Evolutionary conservation across 1,284 basidiomycete species (phyloP).

Genomic region (Agaricales sp.): DNA sequence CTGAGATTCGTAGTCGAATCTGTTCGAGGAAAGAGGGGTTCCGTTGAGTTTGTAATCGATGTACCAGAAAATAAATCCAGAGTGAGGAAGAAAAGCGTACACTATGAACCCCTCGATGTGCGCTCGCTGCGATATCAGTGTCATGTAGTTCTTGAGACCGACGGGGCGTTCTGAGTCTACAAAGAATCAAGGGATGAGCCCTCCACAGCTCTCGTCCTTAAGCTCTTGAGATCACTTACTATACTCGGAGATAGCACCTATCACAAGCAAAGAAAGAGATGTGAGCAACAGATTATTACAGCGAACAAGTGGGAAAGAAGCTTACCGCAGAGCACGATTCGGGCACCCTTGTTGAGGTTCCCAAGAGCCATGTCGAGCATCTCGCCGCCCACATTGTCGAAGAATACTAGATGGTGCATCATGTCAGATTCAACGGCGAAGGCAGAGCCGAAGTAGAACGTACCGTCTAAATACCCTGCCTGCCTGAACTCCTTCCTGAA

Average conservation of each 20-base stretch:
- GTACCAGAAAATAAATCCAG: conserved; percentile 6
- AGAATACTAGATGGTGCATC: conserved; percentile 18
- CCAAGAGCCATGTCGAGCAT: conserved; percentile 71
- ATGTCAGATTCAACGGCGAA: conserved; percentile 1
- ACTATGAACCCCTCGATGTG: conserved; percentile 80
- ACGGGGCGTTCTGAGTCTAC: conserved; percentile 43
- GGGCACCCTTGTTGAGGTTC: conserved; percentile 65
- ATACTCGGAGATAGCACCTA: conserved; percentile 74
- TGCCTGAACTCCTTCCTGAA: conserved; percentile 61
- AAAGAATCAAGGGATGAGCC: neutral
- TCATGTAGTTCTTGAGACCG: conserved; percentile 50
- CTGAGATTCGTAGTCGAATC: conserved; percentile 55
- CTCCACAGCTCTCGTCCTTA: no score
- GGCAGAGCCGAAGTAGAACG: no score
- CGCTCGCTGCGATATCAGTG: conserved; percentile 68
- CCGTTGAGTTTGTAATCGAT: no score
- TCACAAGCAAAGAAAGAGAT: conserved; percentile 6
- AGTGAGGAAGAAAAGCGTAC: conserved; percentile 28
- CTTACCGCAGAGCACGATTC: conserved; percentile 68
- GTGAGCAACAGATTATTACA: neutral
- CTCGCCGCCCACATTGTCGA: conserved; percentile 84
- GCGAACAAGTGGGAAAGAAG: conserved; percentile 13
- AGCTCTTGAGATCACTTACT: conserved; percentile 49
- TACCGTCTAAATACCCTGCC: conserved; percentile 65
- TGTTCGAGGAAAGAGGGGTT: conserved; percentile 15